Conservation (phyloP, 2,329 filamentous ascomycete genomes). For the Exophiala aquamarina region DNA sequence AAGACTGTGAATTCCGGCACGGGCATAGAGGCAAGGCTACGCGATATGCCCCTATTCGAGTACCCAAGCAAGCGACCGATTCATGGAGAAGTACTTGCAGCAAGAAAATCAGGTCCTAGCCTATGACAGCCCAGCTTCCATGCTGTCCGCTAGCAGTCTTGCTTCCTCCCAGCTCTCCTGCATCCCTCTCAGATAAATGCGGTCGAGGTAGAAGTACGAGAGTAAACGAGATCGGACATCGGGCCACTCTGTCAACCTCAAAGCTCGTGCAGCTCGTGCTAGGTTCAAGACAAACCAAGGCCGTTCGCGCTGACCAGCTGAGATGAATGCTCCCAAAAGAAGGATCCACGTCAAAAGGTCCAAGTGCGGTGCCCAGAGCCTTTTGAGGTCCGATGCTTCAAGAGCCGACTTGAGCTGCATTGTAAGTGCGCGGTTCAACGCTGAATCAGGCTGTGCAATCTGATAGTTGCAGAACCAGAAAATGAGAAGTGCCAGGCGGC, state of each 20-base stretch:
- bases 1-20: too few species aligned
- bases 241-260: slow-evolving; percentile 7
- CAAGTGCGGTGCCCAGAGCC: too few species aligned
- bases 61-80: too few species aligned
- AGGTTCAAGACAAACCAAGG: slow-evolving; percentile 11
- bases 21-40: too few species aligned
- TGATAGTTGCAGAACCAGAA: slow-evolving; percentile 20
- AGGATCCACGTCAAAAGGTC: too few species aligned
- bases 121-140: too few species aligned
- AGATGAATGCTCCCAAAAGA: too few species aligned
- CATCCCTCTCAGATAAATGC: slow-evolving; percentile 16
- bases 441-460: slow-evolving; percentile 11
- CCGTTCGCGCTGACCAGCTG: too few species aligned
- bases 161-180: slow-evolving; percentile 17
- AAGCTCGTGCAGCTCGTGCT: slow-evolving; percentile 12
- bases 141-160: slow-evolving; percentile 10
- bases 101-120: too few species aligned
- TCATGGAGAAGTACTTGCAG: too few species aligned
- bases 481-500: slow-evolving; percentile 14
- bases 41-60: too few species aligned
- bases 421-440: slow-evolving; percentile 14
- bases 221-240: slow-evolving; percentile 9
- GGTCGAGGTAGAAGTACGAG: slow-evolving; percentile 16
- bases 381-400: too few species aligned
- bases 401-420: slow-evolving; percentile 14